Evolutionary conservation across 495 filamentous ascomycete species (phyloP).

Genomic region (Daldinia decipiens): DNA sequence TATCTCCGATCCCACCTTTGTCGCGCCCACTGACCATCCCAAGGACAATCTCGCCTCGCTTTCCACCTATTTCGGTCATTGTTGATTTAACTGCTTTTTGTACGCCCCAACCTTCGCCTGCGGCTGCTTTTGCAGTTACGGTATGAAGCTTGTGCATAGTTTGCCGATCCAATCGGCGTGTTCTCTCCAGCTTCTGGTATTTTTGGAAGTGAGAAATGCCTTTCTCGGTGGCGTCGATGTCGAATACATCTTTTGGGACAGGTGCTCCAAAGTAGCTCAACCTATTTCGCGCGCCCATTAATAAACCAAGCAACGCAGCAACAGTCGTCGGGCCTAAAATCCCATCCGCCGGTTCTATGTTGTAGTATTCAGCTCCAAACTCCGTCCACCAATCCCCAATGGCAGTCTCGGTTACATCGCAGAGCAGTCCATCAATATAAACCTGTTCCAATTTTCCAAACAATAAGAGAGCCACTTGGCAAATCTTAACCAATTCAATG

Average conservation of each 20-base stretch:
- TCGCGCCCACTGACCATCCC: constrained; percentile 90
- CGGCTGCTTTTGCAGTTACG: constrained; percentile 87
- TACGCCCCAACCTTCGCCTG: constrained; percentile 75
- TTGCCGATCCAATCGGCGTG: constrained; percentile 80
- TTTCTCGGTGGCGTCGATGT: constrained; percentile 79
- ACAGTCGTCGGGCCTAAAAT: constrained; percentile 93
- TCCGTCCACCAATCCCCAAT: constrained; percentile 97
- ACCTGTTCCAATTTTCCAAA: constrained; percentile 89
- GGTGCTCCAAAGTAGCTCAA: constrained; percentile 82
- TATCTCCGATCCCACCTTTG: constrained; percentile 87
- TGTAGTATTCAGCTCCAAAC: constrained; percentile 89
- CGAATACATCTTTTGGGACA: constrained; percentile 91
- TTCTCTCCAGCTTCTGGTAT: constrained; percentile 79
- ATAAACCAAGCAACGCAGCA: constrained; percentile 83
- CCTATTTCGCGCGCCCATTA: constrained; percentile 89
- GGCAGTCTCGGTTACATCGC: constrained; percentile 89
- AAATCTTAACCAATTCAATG: constrained; percentile 89
- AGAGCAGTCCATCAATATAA: constrained; percentile 92
- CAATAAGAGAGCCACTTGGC: constrained; percentile 86
- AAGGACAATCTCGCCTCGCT: constrained; percentile 92
- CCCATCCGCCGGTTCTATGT: constrained; percentile 89
- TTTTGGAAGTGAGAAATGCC: constrained; percentile 92
- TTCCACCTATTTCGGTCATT: constrained; percentile 93
- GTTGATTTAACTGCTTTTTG: constrained; percentile 94
- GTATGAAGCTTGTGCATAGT: constrained; percentile 84